Conservation (phyloP, 148 eudicot species). For the Chenopodium formosanum region DNA sequence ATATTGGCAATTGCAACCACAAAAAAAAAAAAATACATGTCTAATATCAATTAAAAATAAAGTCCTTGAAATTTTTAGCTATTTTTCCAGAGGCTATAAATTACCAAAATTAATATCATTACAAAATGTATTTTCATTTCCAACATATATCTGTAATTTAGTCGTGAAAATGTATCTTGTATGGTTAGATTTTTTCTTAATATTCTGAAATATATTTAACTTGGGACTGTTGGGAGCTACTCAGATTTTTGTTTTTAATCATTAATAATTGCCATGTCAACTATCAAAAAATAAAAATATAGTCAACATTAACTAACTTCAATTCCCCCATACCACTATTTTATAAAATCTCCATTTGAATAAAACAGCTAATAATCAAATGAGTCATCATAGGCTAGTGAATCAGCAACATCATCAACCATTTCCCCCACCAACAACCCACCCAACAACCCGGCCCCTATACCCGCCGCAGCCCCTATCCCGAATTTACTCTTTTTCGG, state of each 20-base stretch:
- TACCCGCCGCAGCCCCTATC: slow-evolving; percentile 32
- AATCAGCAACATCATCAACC: slow-evolving; percentile 36
- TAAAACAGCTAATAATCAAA: slow-evolving; percentile 12
- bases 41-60: too few species aligned
- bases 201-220: too few species aligned
- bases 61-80: too few species aligned
- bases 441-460: slow-evolving; percentile 44
- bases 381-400: slow-evolving; percentile 29
- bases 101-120: too few species aligned
- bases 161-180: neutral
- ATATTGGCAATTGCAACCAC: too few species aligned
- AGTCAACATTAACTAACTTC: neutral
- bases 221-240: too few species aligned
- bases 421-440: slow-evolving; percentile 43
- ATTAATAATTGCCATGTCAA: too few species aligned
- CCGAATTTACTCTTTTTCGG: slow-evolving; percentile 25
- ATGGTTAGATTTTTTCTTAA: neutral
- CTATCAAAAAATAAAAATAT: too few species aligned
- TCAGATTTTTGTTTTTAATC: too few species aligned
- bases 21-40: too few species aligned
- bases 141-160: too few species aligned
- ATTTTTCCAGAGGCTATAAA: too few species aligned
- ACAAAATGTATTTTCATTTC: neutral
- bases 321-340: neutral
- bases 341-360: neutral